phyloP scores from a whole-genome alignment of 2,329 filamentous ascomycete genomes.

The Penicillium sp. region DNA sequence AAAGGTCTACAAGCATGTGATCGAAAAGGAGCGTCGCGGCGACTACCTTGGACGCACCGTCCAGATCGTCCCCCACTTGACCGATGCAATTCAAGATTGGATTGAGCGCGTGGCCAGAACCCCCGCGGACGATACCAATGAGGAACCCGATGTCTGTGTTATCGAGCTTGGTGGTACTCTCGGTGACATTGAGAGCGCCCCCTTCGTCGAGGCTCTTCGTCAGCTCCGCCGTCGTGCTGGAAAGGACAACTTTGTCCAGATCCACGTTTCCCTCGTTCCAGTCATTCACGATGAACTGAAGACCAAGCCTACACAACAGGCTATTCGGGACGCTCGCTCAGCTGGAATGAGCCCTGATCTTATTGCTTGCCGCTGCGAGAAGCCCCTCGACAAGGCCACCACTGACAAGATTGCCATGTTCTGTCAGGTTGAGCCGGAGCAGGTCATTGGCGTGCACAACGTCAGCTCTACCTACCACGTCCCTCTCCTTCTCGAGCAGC shows the following conservation, averaged over 20 bases:
- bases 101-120: slow-evolving; percentile 82
- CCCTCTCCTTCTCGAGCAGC: slow-evolving; percentile 79
- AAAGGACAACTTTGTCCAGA: slow-evolving; percentile 79
- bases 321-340: slow-evolving; percentile 79
- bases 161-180: slow-evolving; percentile 56
- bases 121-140: slow-evolving; percentile 79
- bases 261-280: slow-evolving; percentile 77
- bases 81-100: slow-evolving; percentile 88
- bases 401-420: slow-evolving; percentile 84
- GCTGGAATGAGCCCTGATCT: slow-evolving; percentile 73
- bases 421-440: slow-evolving; percentile 81
- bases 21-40: slow-evolving; percentile 68
- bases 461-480: slow-evolving; percentile 92
- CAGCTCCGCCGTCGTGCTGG: slow-evolving; percentile 73
- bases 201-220: slow-evolving; percentile 82
- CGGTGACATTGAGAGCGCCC: slow-evolving; percentile 81
- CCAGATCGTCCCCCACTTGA: slow-evolving; percentile 89
- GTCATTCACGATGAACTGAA: slow-evolving; percentile 76
- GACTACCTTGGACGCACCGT: slow-evolving; percentile 87
- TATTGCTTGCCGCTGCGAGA: slow-evolving; percentile 91
- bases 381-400: slow-evolving; percentile 69
- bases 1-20: slow-evolving; percentile 90
- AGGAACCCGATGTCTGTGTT: slow-evolving; percentile 88
- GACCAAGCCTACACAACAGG: slow-evolving; percentile 93
- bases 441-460: slow-evolving; percentile 84